Conservation (phyloP, 78 protist species). For the Mantamonas sphyraenae region DNA sequence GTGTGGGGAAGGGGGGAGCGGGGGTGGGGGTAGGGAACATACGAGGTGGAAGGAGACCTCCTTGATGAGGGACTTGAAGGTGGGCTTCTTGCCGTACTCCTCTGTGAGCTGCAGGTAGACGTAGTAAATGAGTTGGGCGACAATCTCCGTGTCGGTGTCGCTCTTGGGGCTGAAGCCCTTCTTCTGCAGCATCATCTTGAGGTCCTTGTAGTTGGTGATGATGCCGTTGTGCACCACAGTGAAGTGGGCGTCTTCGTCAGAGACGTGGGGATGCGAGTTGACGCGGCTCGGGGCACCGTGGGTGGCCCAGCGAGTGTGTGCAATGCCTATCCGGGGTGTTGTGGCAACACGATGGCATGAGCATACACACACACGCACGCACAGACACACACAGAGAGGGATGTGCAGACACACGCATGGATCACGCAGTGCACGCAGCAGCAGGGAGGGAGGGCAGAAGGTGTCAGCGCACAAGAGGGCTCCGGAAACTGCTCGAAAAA, state of each 20-base stretch:
- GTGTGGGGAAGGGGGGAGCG: neutral
- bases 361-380: no score
- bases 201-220: conserved; percentile 56
- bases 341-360: no score
- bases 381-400: no score
- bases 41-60: neutral
- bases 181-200: conserved; percentile 16
- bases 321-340: conserved; percentile 76
- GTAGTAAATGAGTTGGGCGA: conserved; percentile 69
- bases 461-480: no score
- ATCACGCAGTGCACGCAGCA: no score
- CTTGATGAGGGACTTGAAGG: neutral
- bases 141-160: conserved; percentile 95
- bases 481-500: no score
- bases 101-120: neutral
- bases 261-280: conserved; percentile 67
- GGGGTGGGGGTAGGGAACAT: neutral
- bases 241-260: conserved; percentile 10
- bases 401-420: no score
- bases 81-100: neutral
- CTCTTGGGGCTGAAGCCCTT: conserved; percentile 40
- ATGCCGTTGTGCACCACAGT: conserved; percentile 84
- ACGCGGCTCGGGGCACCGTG: conserved; percentile 51
- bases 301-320: conserved; percentile 94
- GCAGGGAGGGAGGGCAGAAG: no score